Evolutionary conservation across 371 early-diverging fungal genomes (phyloP), one percentile per base, ranked within the genome.

Genomic region (Apophysomyces ossiformis): DNA sequence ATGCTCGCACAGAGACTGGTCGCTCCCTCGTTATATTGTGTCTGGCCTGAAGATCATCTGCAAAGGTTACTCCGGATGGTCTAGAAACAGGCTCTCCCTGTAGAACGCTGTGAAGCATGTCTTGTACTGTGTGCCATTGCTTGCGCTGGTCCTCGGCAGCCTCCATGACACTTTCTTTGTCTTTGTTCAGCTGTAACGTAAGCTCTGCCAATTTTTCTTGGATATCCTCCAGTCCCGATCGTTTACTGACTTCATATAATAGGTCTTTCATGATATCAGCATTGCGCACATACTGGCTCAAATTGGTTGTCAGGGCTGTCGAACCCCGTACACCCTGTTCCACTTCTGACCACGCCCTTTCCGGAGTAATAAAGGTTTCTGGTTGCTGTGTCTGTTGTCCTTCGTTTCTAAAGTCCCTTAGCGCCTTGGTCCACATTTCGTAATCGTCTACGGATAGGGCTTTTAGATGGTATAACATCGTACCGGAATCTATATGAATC

Each of bases 401-500:
- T 57, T 58, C 54, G 21, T 50, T 12, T 47, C 61, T 35, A 36
- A 66, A 72, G 5, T 50, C 46, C 16, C 73, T 67, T 37, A 90
- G 79, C n/a, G 72, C 77, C 9, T 56, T 58, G 5, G 86, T 84
- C 92, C 92, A 92, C n/a, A 68, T 68, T n/a, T 81, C 81, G 72
- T 90, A 95, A 39, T 92, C 93, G 11, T 85, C 85, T 5, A 64
- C 62, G 5, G 82, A 82, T 37, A 86, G 71, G 0, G 92, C 87
- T 64, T 92, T 93, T 64, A 96, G 83, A 68, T 94, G 93, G 66
- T 89, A 87, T 21, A 93, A 76, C 66, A 79, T 85, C 11, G 89
- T 83, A 46, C 94, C 96, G 5, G 94, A 89, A 69, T 96, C 93
- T 38, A 96, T 89, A 65, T 92, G 91, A 64, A 95, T 91, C 47